phyloP scores from a whole-genome alignment of 306 rosid species.

The Fagus sylvatica region DNA sequence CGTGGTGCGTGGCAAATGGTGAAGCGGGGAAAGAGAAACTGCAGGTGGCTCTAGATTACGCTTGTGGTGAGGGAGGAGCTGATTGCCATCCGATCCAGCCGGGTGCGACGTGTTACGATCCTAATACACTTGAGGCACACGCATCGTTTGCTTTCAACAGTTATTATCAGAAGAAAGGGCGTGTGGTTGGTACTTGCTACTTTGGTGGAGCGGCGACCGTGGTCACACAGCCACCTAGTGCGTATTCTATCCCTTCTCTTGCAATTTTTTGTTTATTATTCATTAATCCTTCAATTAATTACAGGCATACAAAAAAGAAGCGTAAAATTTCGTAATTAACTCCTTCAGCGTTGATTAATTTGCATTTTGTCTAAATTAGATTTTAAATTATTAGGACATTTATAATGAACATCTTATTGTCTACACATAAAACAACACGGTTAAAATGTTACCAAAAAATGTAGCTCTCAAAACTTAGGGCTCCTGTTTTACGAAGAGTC shows the following conservation, averaged over 20 bases:
- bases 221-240: conserved; percentile 92
- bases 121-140: conserved; percentile 70
- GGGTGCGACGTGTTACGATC: conserved; percentile 73
- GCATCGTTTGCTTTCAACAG: conserved; percentile 91
- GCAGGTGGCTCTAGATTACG: conserved; percentile 75
- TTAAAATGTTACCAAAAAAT: no score
- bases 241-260: conserved; percentile 31
- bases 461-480: no score
- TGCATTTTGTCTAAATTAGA: no score
- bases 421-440: no score
- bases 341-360: no score
- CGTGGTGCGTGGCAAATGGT: conserved; percentile 96
- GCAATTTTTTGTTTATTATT: neutral
- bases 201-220: conserved; percentile 92
- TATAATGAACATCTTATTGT: no score
- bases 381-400: no score
- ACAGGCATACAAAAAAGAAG: conserved; percentile 27
- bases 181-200: conserved; percentile 77
- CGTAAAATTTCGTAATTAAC: neutral
- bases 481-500: no score
- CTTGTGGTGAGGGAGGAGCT: conserved; percentile 96
- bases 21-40: conserved; percentile 58
- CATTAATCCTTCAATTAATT: neutral
- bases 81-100: conserved; percentile 84
- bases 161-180: conserved; percentile 77